Evolutionary conservation across 2,329 filamentous ascomycete species (phyloP).

Genomic region (Pseudocercospora vitis): DNA sequence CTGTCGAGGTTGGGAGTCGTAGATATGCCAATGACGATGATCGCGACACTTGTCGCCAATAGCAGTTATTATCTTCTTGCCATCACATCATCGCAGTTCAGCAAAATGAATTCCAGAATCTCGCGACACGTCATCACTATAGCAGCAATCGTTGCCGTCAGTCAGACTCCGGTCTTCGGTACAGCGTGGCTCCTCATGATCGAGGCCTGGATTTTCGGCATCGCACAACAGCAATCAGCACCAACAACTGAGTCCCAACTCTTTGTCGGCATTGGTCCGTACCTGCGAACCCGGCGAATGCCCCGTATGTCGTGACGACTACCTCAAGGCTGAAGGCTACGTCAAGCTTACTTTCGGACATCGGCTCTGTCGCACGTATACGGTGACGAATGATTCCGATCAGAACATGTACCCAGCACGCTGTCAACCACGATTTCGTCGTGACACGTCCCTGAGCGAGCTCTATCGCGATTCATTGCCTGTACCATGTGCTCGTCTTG

Average conservation of each 20-base stretch:
- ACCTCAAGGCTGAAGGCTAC: not conserved
- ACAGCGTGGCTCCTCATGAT: not conserved
- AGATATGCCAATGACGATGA: too few relatives aligned
- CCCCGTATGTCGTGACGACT: not conserved
- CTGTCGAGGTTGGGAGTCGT: not conserved
- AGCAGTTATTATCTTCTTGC: too few relatives aligned
- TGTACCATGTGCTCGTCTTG: too few relatives aligned
- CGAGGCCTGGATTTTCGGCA: not conserved
- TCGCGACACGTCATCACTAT: not conserved
- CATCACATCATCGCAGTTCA: too few relatives aligned
- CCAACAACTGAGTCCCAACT: too few relatives aligned
- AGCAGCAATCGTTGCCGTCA: not conserved
- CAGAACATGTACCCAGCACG: too few relatives aligned
- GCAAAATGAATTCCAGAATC: not conserved
- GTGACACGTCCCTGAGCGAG: too few relatives aligned
- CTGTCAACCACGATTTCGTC: too few relatives aligned
- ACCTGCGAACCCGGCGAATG: not conserved
- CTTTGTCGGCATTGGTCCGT: too few relatives aligned
- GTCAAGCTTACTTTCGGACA: not conserved
- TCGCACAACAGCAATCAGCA: not conserved
- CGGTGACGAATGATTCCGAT: too few relatives aligned
- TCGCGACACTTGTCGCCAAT: not conserved
- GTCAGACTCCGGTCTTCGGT: not conserved
- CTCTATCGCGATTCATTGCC: too few relatives aligned
- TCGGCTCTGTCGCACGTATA: not conserved